Evolutionary conservation across 106 monocot genomes (phyloP).

Genomic region (Acorus gramineus): DNA sequence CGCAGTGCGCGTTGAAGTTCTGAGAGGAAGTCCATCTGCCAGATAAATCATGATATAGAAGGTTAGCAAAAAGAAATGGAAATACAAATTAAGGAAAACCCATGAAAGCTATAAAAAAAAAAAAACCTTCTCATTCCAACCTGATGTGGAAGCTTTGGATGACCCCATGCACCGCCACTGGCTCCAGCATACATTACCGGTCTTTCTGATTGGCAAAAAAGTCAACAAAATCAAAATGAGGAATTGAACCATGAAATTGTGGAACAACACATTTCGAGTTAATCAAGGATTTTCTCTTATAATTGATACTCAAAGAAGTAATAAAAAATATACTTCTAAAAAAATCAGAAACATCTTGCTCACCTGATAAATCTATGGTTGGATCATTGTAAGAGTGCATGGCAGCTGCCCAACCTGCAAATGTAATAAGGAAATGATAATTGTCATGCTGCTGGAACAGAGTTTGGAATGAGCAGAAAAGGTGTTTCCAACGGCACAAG

Average conservation of each 20-base stretch:
- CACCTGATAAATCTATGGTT: slow-evolving; percentile 45
- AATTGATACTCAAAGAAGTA: too few relatives aligned
- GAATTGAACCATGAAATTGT: too few relatives aligned
- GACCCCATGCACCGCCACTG: slow-evolving; percentile 72
- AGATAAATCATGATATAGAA: not conserved
- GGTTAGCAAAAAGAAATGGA: not conserved
- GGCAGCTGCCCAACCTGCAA: slow-evolving; percentile 51
- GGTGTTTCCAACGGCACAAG: too few relatives aligned
- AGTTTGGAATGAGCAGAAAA: too few relatives aligned
- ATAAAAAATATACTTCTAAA: too few relatives aligned
- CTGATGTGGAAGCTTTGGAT: slow-evolving; percentile 75
- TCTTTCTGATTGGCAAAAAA: slow-evolving; percentile 33
- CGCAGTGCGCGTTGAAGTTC: slow-evolving; percentile 35
- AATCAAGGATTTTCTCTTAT: too few relatives aligned
- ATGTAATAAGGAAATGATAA: not conserved
- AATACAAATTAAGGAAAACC: not conserved
- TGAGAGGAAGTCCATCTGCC: slow-evolving; percentile 42
- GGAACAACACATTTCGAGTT: too few relatives aligned
- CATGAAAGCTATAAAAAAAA: not conserved
- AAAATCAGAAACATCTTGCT: not conserved
- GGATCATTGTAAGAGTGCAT: slow-evolving; percentile 45
- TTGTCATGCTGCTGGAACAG: too few relatives aligned
- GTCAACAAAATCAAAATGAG: not conserved
- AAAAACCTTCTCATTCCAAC: slow-evolving; percentile 6
- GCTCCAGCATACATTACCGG: slow-evolving; percentile 76